Evolutionary conservation across 2,329 filamentous ascomycete genomes (phyloP).

Genomic region (Fusarium continuum): DNA sequence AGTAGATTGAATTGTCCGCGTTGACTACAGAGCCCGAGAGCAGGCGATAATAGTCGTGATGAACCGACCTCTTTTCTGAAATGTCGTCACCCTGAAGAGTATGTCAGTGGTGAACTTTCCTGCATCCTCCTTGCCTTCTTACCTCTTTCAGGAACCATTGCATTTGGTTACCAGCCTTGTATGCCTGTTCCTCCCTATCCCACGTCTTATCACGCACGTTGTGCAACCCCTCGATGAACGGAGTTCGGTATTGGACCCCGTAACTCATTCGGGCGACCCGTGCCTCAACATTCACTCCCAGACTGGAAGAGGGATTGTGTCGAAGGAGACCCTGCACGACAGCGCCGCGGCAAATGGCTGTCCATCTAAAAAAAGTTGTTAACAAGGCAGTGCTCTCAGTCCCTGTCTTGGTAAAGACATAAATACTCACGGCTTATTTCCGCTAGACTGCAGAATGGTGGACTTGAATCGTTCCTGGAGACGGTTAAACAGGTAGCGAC

Average conservation of each 20-base stretch:
- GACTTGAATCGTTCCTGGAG: slow-evolving; percentile 23
- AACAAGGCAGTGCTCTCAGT: not conserved
- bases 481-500: slow-evolving; percentile 40
- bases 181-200: not conserved
- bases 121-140: not conserved
- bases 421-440: slow-evolving; percentile 48
- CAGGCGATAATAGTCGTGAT: not conserved
- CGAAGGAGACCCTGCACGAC: slow-evolving; percentile 39
- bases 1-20: fast-evolving
- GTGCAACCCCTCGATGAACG: slow-evolving; percentile 13
- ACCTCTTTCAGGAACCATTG: slow-evolving; percentile 45
- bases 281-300: slow-evolving; percentile 25
- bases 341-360: slow-evolving; percentile 48
- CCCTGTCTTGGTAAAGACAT: fast-evolving
- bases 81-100: slow-evolving; percentile 25
- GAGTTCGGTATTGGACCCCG: not conserved
- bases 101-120: not conserved
- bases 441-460: slow-evolving; percentile 45
- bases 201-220: slow-evolving; percentile 23
- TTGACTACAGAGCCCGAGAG: fast-evolving
- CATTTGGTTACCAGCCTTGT: slow-evolving; percentile 28
- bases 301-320: not conserved
- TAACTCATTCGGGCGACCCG: slow-evolving; percentile 46
- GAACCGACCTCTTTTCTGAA: not conserved
- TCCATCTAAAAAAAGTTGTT: slow-evolving; percentile 41